These are phyloP conservation scores for Jatropha multifida DNA, from an alignment of 441 rosid genomes.

Conservation along the genomic window DNA sequence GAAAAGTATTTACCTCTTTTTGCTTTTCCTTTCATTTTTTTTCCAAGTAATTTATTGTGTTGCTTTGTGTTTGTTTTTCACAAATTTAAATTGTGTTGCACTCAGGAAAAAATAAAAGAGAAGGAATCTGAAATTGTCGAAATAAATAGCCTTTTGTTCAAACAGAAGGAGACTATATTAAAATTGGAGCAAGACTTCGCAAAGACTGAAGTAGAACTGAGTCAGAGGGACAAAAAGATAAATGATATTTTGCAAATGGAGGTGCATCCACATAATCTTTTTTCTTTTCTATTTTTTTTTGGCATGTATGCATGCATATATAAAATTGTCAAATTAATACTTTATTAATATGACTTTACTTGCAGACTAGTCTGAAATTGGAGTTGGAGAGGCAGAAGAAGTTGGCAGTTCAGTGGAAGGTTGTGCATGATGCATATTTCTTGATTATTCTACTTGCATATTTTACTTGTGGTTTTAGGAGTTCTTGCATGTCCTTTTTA, in stretches of 20 bases:
- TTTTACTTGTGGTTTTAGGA: neutral
- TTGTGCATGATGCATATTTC: slow-evolving; percentile 18
- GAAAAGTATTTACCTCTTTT: neutral
- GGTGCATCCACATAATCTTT: slow-evolving; percentile 37
- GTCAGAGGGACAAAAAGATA: slow-evolving; percentile 64
- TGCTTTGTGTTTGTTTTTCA: slow-evolving; percentile 12
- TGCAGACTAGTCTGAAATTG: slow-evolving; percentile 52
- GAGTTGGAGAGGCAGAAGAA: slow-evolving; percentile 65
- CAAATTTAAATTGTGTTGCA: slow-evolving; percentile 11
- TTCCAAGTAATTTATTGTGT: neutral
- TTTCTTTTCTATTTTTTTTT: neutral
- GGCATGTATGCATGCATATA: neutral
- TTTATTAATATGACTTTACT: slow-evolving; percentile 18
- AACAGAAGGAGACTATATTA: slow-evolving; percentile 58
- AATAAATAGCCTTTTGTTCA: slow-evolving; percentile 41
- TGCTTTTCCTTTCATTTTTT: neutral
- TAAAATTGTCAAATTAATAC: neutral
- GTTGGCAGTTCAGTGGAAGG: slow-evolving; percentile 46
- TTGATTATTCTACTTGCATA: neutral
- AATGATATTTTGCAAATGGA: slow-evolving; percentile 60
- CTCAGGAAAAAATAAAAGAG: slow-evolving; percentile 64
- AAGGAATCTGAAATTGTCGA: slow-evolving; percentile 71
- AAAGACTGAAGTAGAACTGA: slow-evolving; percentile 58
- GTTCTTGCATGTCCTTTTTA: neutral
- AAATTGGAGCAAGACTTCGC: slow-evolving; percentile 75